Percentiles rank a stretch among this genome's conserved stretches.
These are phyloP conservation scores for Amauroascus verrucosus DNA, from an alignment of 2,329 filamentous ascomycete species.

Conservation along the genomic window DNA sequence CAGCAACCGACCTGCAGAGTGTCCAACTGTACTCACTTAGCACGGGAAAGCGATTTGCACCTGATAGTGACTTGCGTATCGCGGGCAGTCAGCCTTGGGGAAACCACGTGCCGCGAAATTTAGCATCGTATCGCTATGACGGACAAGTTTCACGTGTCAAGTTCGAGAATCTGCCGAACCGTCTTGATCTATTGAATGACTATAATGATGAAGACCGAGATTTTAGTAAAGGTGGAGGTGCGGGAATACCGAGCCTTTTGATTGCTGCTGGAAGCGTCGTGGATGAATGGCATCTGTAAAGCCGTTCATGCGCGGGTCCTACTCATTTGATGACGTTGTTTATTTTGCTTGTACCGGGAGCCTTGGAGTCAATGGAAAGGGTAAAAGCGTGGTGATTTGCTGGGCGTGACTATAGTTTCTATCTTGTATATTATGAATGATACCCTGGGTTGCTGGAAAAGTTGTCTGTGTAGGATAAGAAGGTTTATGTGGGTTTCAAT, in stretches of 20 bases:
- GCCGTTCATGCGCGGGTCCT: neutral
- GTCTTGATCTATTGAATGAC: conserved; percentile 5
- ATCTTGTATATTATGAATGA: neutral
- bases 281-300: conserved; percentile 26
- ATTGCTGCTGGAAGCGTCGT: conserved; percentile 26
- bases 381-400: neutral
- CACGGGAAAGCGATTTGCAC: conserved; percentile 23
- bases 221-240: conserved; percentile 11
- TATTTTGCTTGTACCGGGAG: neutral
- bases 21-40: conserved; percentile 32
- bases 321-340: neutral
- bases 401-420: neutral
- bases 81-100: neutral
- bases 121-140: conserved; percentile 16
- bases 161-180: conserved; percentile 23
- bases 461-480: neutral
- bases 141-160: conserved; percentile 24
- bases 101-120: neutral
- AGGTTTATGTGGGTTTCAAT: neutral
- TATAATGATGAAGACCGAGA: conserved; percentile 3
- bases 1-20: conserved; percentile 27
- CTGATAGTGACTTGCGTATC: neutral
- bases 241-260: conserved; percentile 28
- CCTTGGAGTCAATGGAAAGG: neutral
- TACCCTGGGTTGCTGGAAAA: neutral